phyloP scores from a whole-genome alignment of 2,329 filamentous ascomycete species.

The Epichloe baconii region DNA sequence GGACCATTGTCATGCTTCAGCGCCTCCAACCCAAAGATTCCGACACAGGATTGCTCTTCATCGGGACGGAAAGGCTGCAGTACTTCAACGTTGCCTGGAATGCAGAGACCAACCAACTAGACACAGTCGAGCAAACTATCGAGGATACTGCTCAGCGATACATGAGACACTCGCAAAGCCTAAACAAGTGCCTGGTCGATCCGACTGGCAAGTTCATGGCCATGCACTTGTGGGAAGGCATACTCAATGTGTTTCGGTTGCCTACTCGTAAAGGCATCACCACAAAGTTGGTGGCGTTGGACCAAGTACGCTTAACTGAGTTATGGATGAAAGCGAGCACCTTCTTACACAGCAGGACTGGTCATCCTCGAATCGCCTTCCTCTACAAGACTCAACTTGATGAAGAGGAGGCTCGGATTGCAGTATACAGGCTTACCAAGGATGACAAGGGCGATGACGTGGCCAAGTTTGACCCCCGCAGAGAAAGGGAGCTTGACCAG shows the following conservation, averaged over 20 bases:
- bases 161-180: conserved; percentile 67
- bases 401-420: conserved; percentile 39
- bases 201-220: conserved; percentile 53
- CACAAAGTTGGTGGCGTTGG: conserved; percentile 34
- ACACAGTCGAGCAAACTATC: conserved; percentile 37
- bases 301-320: conserved; percentile 44
- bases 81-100: conserved; percentile 92
- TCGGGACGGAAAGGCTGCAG: conserved; percentile 79
- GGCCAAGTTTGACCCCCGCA: conserved; percentile 40
- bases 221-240: conserved; percentile 47
- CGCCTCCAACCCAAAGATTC: conserved; percentile 64
- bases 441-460: conserved; percentile 43
- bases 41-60: conserved; percentile 71
- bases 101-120: conserved; percentile 33
- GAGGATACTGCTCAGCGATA: conserved; percentile 43
- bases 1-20: conserved; percentile 75
- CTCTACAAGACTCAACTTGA: conserved; percentile 43
- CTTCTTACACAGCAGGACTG: conserved; percentile 45
- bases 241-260: conserved; percentile 41
- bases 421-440: conserved; percentile 44
- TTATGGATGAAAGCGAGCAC: conserved; percentile 45
- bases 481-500: conserved; percentile 41
- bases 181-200: conserved; percentile 73
- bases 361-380: conserved; percentile 44
- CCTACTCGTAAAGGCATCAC: conserved; percentile 30